These are phyloP conservation scores for Parathielavia appendiculata DNA, from an alignment of 495 filamentous ascomycete species.

Conservation along the genomic window DNA sequence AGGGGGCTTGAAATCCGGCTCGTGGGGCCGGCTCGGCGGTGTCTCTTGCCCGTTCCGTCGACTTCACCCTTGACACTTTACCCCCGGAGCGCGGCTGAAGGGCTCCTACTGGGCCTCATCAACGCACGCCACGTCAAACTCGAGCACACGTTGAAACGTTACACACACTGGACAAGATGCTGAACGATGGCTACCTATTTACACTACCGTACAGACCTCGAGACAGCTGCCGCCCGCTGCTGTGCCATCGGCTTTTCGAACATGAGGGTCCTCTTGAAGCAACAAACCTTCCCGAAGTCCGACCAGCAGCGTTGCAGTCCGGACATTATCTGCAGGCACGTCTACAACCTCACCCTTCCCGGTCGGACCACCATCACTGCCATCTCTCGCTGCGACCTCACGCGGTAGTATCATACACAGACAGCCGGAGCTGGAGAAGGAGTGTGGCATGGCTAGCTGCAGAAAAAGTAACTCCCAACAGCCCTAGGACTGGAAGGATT, in stretches of 20 bases:
- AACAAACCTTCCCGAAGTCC: neutral
- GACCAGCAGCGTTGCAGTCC: neutral
- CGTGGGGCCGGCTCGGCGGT: neutral
- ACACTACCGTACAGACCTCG: neutral
- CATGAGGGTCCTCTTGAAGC: neutral
- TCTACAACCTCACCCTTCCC: neutral
- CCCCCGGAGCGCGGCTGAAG: neutral
- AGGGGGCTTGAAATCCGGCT: neutral
- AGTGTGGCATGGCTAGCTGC: no score
- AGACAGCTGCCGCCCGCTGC: neutral
- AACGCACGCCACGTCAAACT: neutral
- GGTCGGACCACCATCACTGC: neutral
- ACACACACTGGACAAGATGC: neutral
- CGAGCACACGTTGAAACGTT: neutral
- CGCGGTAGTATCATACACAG: neutral
- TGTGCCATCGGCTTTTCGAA: neutral
- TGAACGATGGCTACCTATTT: neutral
- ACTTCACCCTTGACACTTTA: neutral
- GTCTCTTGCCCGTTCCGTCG: neutral
- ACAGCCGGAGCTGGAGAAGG: neutral
- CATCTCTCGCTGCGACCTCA: neutral
- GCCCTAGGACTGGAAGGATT: no score
- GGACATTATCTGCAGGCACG: neutral
- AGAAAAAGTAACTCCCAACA: neutral
- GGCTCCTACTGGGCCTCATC: constrained; percentile 5